Evolutionary conservation across 768 basidiomycete species (phyloP), one percentile per base, ranked within the genome.

Genomic region (Collybiopsis confluens): DNA sequence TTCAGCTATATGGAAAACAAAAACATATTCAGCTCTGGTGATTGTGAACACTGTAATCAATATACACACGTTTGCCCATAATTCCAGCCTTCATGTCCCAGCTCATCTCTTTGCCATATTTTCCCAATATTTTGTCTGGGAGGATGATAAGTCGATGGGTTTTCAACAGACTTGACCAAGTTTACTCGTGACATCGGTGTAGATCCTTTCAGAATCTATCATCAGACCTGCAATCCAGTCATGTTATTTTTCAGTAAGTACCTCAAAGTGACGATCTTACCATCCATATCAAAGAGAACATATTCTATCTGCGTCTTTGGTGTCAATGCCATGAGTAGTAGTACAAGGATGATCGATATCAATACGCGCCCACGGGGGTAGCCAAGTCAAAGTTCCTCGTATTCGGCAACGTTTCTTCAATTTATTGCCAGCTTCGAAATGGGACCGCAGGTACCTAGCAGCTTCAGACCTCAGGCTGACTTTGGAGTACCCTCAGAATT

Each of bases 11-110:
- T 16, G 46, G 26, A n/a, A 13, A 23, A 28, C n/a, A n/a, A n/a
- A n/a, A n/a, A n/a, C n/a, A n/a, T n/a, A 43, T 20, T 45, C 21
- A 45, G 30, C 23, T 45, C 30, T 33, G 28, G 7, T 10, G 26
- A 5, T 2, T 37, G 33, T n/a, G 26, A 35, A 9, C 18, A n/a
- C 15, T 6, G 6, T 23, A 8, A 20, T 20, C 18, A 35, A 9
- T 18, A 7, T 3, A 41, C 75, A 52, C 45, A 90, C 90, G 81
- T 74, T 87, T 89, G 52, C 91, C 91, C 91, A 92, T 93, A 54
- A 88, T 80, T 0, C 86, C 88, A n/a, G 88, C 84, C 64, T 92
- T 92, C 54, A 92, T 90, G 54, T 89, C 85, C 90, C 90, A 92
- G 2, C 88, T 88, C 86, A 93, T 89, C 57, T 80, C 70, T 56